phyloP scores from a whole-genome alignment of 805 yeast species.

The Saitoella complicata region DNA sequence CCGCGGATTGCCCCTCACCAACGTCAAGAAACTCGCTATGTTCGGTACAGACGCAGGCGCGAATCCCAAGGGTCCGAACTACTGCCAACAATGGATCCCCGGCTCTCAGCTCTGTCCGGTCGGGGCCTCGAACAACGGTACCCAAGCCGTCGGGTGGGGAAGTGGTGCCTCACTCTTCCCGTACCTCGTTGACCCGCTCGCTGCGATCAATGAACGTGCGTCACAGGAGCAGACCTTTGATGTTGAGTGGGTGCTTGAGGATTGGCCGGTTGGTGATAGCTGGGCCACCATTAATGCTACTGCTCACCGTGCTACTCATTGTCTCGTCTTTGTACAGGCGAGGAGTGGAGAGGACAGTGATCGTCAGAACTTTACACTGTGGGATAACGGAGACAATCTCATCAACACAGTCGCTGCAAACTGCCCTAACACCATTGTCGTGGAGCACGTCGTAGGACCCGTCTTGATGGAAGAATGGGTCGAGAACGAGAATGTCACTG shows the following conservation, averaged over 20 bases:
- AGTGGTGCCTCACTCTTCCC: constrained; percentile 44
- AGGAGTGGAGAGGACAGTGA: constrained; percentile 52
- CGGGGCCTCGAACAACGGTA: constrained; percentile 37
- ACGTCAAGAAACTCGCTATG: constrained; percentile 20
- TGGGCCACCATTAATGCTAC: constrained; percentile 22
- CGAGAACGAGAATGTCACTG: constrained; percentile 42
- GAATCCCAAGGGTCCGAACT: constrained; percentile 36
- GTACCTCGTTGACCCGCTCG: constrained; percentile 39
- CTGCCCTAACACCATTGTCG: constrained; percentile 40
- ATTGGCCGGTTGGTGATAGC: constrained; percentile 28
- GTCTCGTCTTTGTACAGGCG: constrained; percentile 39
- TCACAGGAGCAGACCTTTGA: constrained; percentile 27
- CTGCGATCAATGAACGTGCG: constrained; percentile 36
- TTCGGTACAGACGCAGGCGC: constrained; percentile 40
- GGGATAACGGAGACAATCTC: constrained; percentile 44
- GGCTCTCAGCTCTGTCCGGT: constrained; percentile 21
- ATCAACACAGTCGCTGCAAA: constrained; percentile 33
- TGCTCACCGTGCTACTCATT: constrained; percentile 35
- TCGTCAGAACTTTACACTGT: constrained; percentile 34
- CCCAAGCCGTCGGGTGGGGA: constrained; percentile 46
- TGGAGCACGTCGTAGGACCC: constrained; percentile 45
- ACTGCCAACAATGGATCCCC: constrained; percentile 10
- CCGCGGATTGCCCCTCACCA: no score
- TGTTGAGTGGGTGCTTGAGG: constrained; percentile 30
- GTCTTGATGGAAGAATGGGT: constrained; percentile 40